These are phyloP conservation scores for Datisca glomerata DNA, from an alignment of 306 rosid species.

Conservation along the genomic window DNA sequence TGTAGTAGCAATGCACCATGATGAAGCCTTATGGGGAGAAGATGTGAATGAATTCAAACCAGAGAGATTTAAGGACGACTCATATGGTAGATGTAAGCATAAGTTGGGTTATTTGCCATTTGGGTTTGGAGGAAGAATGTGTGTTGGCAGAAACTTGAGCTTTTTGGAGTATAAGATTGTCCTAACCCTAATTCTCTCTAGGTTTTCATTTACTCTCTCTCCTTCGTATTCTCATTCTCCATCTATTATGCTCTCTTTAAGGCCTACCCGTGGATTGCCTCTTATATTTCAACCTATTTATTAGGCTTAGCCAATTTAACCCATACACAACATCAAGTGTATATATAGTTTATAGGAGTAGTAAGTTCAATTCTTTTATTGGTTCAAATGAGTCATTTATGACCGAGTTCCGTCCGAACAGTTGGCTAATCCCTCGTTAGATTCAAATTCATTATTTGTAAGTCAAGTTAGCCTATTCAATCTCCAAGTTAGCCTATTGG, in stretches of 20 bases:
- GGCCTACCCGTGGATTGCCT: slow-evolving; percentile 59
- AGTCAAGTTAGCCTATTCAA: too few species aligned
- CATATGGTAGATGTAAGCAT: slow-evolving; percentile 61
- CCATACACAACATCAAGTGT: too few species aligned
- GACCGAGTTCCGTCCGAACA: too few species aligned
- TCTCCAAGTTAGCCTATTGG: too few species aligned
- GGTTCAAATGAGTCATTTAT: too few species aligned
- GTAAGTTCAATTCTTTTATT: too few species aligned
- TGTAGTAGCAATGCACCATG: slow-evolving; percentile 73
- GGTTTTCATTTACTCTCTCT: slow-evolving; percentile 49
- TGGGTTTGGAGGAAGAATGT: slow-evolving; percentile 86
- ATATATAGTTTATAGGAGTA: too few species aligned
- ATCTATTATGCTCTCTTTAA: slow-evolving; percentile 43
- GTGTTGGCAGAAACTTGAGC: slow-evolving; percentile 71
- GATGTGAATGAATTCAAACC: slow-evolving; percentile 68
- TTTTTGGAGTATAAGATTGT: slow-evolving; percentile 73
- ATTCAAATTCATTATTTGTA: too few species aligned
- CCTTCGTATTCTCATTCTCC: slow-evolving; percentile 55
- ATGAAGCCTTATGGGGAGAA: slow-evolving; percentile 48
- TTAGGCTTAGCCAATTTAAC: too few species aligned
- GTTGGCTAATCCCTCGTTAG: too few species aligned
- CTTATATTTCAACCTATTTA: slow-evolving; percentile 36
- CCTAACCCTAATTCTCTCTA: slow-evolving; percentile 50
- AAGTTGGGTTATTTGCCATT: slow-evolving; percentile 84
- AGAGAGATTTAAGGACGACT: slow-evolving; percentile 49